These are phyloP conservation scores for Takashimella koratensis DNA, from an alignment of 1,284 basidiomycete genomes.

Conservation along the genomic window DNA sequence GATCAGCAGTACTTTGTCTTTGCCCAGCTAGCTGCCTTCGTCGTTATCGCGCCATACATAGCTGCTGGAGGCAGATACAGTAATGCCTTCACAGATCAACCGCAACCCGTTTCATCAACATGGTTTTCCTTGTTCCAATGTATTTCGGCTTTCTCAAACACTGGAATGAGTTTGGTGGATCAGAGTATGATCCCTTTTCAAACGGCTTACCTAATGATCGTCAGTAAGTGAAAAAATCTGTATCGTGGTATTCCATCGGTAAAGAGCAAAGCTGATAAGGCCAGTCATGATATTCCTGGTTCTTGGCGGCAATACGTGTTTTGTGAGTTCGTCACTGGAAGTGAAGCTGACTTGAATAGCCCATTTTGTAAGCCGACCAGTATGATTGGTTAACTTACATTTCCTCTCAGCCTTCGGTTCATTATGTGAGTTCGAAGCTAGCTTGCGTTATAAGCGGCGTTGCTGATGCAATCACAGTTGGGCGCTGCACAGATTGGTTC, in stretches of 20 bases:
- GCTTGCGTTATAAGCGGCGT: not conserved
- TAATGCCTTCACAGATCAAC: constrained; percentile 57
- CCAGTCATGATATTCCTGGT: constrained; percentile 60
- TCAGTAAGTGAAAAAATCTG: constrained; percentile 43
- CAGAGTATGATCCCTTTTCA: constrained; percentile 85
- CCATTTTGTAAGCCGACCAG: constrained; percentile 38
- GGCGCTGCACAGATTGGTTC: constrained; percentile 64
- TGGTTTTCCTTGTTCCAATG: constrained; percentile 87
- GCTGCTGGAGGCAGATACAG: constrained; percentile 55
- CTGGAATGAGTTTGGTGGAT: constrained; percentile 85
- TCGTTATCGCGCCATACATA: constrained; percentile 77
- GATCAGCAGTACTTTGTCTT: constrained; percentile 64
- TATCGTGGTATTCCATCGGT: not conserved
- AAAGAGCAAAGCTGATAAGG: not conserved
- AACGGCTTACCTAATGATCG: constrained; percentile 73
- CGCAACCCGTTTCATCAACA: constrained; percentile 56
- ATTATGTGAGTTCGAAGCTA: constrained; percentile 54
- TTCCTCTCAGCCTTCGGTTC: constrained; percentile 59
- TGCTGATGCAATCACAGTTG: constrained; percentile 56
- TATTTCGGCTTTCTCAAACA: constrained; percentile 84
- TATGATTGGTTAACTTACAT: not conserved
- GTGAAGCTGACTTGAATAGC: constrained; percentile 6
- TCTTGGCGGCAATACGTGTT: constrained; percentile 86
- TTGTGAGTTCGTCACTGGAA: constrained; percentile 57
- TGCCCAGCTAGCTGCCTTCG: constrained; percentile 63